Evolutionary conservation across 1,284 basidiomycete genomes (phyloP).

Genomic region (Sanghuangporus sanghuang): DNA sequence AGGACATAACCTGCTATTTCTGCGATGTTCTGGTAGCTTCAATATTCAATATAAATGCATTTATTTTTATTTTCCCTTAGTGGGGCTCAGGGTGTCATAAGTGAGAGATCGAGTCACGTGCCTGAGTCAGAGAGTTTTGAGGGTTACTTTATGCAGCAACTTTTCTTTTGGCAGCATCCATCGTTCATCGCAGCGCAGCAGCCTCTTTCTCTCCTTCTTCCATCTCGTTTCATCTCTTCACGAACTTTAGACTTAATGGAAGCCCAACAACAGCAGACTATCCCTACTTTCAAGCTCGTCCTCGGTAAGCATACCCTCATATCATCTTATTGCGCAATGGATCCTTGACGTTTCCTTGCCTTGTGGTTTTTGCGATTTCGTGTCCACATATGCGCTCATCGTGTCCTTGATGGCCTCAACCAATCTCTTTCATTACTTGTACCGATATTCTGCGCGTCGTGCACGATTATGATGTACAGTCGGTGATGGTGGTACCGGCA

Average conservation of each 20-base stretch:
- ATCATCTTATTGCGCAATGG: background rate
- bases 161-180: background rate
- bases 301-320: conserved; percentile 59
- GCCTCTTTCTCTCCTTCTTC: conserved; percentile 13
- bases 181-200: background rate
- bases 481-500: conserved; percentile 97
- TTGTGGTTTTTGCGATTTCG: conserved; percentile 6
- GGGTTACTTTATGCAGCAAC: background rate
- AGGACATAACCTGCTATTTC: too few species aligned
- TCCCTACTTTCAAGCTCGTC: conserved; percentile 98
- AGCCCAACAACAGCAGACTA: conserved; percentile 19
- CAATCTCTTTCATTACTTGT: background rate
- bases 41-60: background rate
- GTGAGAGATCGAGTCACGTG: conserved; percentile 2
- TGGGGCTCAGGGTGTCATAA: background rate
- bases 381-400: conserved; percentile 23
- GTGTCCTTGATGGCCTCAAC: conserved; percentile 7
- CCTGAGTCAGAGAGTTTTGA: conserved; percentile 1
- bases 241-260: conserved; percentile 35
- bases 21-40: background rate
- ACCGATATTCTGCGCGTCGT: conserved; percentile 10
- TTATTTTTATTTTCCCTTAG: background rate
- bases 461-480: conserved; percentile 44
- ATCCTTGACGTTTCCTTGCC: conserved; percentile 23
- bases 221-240: conserved; percentile 25